Evolutionary conservation across 1,139 yeast genomes (phyloP).

Genomic region (Eremothecium coryli): DNA sequence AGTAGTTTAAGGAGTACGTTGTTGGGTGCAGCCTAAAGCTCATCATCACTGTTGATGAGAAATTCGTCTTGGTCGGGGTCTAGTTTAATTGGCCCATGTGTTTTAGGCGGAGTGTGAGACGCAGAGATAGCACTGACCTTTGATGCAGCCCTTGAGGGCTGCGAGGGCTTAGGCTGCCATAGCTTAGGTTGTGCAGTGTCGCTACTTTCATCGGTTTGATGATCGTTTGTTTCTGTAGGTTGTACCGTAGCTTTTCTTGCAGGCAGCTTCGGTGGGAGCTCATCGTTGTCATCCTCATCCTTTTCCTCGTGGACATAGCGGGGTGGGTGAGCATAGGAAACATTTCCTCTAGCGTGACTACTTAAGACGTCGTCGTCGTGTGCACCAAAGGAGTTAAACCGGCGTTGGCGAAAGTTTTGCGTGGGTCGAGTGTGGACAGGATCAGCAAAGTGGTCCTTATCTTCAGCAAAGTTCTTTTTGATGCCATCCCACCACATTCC

Average conservation of each 20-base stretch:
- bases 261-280: slow-evolving; percentile 4
- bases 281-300: slow-evolving; percentile 8
- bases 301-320: slow-evolving; percentile 24
- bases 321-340: background rate
- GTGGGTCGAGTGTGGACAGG: slow-evolving; percentile 21
- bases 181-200: slow-evolving; percentile 13
- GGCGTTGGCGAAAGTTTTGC: slow-evolving; percentile 18
- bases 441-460: slow-evolving; percentile 14
- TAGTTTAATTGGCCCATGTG: slow-evolving; percentile 3
- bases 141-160: slow-evolving; percentile 21
- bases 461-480: slow-evolving; percentile 29
- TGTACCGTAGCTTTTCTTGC: background rate
- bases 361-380: slow-evolving; percentile 22
- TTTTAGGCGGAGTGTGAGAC: background rate
- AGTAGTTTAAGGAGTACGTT: too few relatives aligned
- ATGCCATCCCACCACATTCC: slow-evolving; percentile 76
- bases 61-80: slow-evolving; percentile 25
- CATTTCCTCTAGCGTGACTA: slow-evolving; percentile 3
- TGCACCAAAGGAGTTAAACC: slow-evolving; percentile 29
- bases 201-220: background rate
- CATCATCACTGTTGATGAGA: slow-evolving; percentile 27
- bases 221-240: background rate
- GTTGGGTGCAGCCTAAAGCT: slow-evolving; percentile 17
- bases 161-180: slow-evolving; percentile 25
- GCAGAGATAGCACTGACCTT: slow-evolving; percentile 15